phyloP scores from a whole-genome alignment of 2,329 filamentous ascomycete species.

The Alternaria solani region DNA sequence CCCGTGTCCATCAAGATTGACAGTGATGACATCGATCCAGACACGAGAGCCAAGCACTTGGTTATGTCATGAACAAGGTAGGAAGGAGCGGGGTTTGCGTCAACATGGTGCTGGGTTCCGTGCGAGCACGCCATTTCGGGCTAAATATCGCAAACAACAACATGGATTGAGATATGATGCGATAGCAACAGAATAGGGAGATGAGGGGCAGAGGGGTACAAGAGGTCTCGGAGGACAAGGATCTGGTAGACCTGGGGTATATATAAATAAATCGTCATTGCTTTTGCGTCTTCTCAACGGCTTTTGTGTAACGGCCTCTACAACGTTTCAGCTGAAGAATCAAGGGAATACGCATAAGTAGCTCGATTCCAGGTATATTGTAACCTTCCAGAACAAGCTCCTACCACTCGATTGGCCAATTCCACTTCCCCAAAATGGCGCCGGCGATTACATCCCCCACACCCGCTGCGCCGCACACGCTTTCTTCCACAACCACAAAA shows the following conservation, averaged over 20 bases:
- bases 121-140: constrained; percentile 42
- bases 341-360: not conserved
- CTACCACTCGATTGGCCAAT: not conserved
- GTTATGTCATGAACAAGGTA: not conserved
- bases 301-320: not conserved
- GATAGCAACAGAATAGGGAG: constrained; percentile 7
- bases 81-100: constrained; percentile 12
- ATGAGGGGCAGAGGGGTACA: constrained; percentile 18
- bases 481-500: constrained; percentile 40
- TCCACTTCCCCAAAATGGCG: constrained; percentile 40
- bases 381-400: not conserved
- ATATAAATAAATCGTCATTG: not conserved
- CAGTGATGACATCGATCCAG: not conserved
- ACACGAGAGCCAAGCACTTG: not conserved
- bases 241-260: not conserved
- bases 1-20: not conserved
- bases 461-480: constrained; percentile 51
- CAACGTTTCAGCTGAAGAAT: not conserved
- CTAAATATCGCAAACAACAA: constrained; percentile 39
- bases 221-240: constrained; percentile 21
- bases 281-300: not conserved
- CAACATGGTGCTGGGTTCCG: constrained; percentile 7
- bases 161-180: constrained; percentile 21
- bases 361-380: too few relatives aligned
- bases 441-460: constrained; percentile 51